Evolutionary conservation across 352 stramenopile genomes (phyloP), one percentile per base, ranked within the genome.

Genomic region (Phytopythium cucurbitacearum): DNA sequence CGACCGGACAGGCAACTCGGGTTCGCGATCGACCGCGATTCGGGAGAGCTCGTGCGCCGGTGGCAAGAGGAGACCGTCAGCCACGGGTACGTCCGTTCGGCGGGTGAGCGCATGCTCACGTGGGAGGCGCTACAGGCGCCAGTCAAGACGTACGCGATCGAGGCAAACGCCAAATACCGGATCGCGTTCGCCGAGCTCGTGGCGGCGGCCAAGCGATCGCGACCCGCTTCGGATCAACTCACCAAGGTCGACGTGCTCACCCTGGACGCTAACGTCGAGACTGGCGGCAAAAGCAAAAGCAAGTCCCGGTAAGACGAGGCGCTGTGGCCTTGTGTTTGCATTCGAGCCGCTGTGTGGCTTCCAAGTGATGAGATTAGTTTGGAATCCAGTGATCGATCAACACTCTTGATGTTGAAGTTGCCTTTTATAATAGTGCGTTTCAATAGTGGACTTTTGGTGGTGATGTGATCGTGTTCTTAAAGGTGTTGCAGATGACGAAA

Each of bases 71-170:
- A 88, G 33, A 79, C 77, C 1, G 36, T 69, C 5, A 67, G 65
- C 37, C 74, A 85, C 44, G 75, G 75, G 4, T 61, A 71, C 11
- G 59, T 60, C 9, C 71, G 76, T 12, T 50, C 53, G 5, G n/a
- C 60, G 8, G 76, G 73, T 9, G 64, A 82, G n/a, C 56, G 36
- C 13, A 86, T 87, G 80, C 68, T 71, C n/a, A 88, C 80, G 32
- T 90, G 80, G 80, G 76, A 90, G 56, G 76, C 76, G 1, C 71
- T 88, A 35, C 72, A 85, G 51, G 80, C 76, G 1, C 76, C 75
- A 2, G 69, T 90, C 33, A 90, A 86, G 57, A 82, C 65, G 56
- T 90, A 90, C 56, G 73, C 76, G 3, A 88, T 90, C 40, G 80
- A 88, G 38, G 67, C 67, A 13, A 90, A 90, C 40, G 56, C 53